Evolutionary conservation across 768 basidiomycete genomes (phyloP), one percentile per base, ranked within the genome.

Genomic region (Stropharia rugosoannulata): DNA sequence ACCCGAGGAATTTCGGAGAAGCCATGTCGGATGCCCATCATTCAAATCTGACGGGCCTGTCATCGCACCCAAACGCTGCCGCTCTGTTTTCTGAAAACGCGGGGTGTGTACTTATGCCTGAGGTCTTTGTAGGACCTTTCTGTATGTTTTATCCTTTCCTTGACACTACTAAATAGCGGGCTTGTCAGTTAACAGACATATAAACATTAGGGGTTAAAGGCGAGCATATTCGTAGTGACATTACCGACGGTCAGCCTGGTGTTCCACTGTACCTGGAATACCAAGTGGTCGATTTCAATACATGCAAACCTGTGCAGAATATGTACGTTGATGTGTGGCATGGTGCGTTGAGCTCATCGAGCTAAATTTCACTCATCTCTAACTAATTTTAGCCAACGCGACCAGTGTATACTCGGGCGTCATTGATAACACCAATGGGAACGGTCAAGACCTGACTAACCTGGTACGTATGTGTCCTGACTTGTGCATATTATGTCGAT

Each of bases 381-480:
- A 12, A 51, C 39, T 40, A 22, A n/a, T n/a, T 12, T 12, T 32
- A 53, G 52, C 52, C 1, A 53, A 53, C 18, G 52, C 52, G 13
- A 53, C 52, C 11, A 43, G 52, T 2, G 43, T 53, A 12, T 53
- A 53, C 15, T 44, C 52, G 15, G 52, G 52, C 15, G 52, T 53
- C 10, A 18, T 53, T 7, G 39, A n/a, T 1, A 7, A 18, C 5
- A 37, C 18, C 18, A 53, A 53, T n/a, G 52, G 52, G 1, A 53
- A 45, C 10, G 27, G 35, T 3, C 2, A 36, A 2, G 52, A 53
- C 25, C 5, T 8, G 12, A 25, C 35, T 8, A 53, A 53, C 16
- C 4, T 29, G 2, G 52, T 53, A 16, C 12, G 41, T 35, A 22
- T 42, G 8, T n/a, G 4, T 42, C 19, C 32, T 40, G 38, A 1